A percentile compares a stretch with the other conserved stretches of the same genome.
Conservation (phyloP, 2,329 filamentous ascomycete genomes). For the Colletotrichum sp. region DNA sequence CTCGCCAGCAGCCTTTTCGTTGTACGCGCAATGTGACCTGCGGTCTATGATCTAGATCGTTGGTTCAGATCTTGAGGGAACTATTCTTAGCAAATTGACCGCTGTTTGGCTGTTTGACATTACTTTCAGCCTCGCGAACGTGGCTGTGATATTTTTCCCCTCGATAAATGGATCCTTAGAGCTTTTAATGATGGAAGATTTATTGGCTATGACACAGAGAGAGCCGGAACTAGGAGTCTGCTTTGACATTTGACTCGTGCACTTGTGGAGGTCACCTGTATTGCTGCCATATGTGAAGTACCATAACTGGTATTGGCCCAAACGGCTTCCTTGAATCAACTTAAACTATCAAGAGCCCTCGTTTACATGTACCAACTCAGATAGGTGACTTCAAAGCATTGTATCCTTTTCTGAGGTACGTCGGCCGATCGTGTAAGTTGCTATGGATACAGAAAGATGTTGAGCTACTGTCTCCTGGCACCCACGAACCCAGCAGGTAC, state of each 20-base stretch:
- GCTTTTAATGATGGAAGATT: background rate
- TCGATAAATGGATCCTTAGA: background rate
- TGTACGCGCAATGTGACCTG: background rate
- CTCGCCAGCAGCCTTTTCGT: background rate
- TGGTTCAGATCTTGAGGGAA: background rate
- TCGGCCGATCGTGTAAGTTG: background rate
- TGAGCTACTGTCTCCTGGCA: background rate
- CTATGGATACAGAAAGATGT: background rate
- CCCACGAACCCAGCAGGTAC: background rate
- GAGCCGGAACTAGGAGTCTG: background rate
- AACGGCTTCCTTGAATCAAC: background rate
- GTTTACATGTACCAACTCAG: background rate
- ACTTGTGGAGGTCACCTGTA: background rate
- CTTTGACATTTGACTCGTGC: background rate
- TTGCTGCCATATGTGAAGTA: background rate
- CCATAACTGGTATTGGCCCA: fast-evolving
- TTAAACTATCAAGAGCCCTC: background rate
- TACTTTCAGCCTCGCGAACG: background rate
- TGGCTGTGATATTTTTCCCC: background rate
- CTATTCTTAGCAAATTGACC: background rate
- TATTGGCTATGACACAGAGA: background rate
- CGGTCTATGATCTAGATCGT: background rate
- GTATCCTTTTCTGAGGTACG: background rate
- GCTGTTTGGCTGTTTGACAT: background rate
- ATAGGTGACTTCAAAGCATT: fast-evolving